Base-by-base conservation (phyloP, 139 green algal genomes). In the Picochlorum sp. region DNA sequence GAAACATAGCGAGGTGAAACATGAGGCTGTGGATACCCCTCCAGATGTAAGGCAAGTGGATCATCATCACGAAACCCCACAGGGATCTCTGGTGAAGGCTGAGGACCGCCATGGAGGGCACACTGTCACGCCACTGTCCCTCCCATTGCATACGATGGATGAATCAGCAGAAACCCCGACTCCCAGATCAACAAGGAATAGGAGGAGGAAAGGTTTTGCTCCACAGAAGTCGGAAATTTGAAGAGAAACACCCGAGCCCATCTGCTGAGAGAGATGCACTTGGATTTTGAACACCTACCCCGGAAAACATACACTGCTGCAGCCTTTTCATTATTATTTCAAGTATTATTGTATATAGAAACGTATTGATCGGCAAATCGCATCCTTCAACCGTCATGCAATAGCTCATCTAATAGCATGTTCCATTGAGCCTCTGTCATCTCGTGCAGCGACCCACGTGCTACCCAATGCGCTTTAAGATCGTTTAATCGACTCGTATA, bases 371-470 rank as follows among this genome's bases (percentile, higher is more conserved):
- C 26, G 3, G 26, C 26, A 30, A 7, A 30, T 30, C 26, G 3
- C 26, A 30, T 11, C 8, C 34, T 0, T 52, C 18, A 52, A 52
- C 9, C 47, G 23, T 52, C 47, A 52, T 52, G 45, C 11, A 65
- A n/a, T 30, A 63, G n/a, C 20, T 30, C 51, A 23, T 71, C 28
- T 28, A 84, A 41, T 34, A 84, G 64, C 20, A 30, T 30, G 4
- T 82, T 56, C 78, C 78, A 84, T 52, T 84, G 64, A 32, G 63
- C 64, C 10, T 73, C 50, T 9, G 58, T 45, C n/a, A 77, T 76
- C 18, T 56, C 15, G 6, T 30, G 37, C 58, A 24, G 56, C 4
- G 26, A 30, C 6, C 78, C 78, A 18, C 59, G 62, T 56, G 51
- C 60, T 11, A 82, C n/a, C 59, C 79, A 84, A 14, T 67, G 41